phyloP scores from a whole-genome alignment of 345 rosid genomes.

The Pelargonium nanum region DNA sequence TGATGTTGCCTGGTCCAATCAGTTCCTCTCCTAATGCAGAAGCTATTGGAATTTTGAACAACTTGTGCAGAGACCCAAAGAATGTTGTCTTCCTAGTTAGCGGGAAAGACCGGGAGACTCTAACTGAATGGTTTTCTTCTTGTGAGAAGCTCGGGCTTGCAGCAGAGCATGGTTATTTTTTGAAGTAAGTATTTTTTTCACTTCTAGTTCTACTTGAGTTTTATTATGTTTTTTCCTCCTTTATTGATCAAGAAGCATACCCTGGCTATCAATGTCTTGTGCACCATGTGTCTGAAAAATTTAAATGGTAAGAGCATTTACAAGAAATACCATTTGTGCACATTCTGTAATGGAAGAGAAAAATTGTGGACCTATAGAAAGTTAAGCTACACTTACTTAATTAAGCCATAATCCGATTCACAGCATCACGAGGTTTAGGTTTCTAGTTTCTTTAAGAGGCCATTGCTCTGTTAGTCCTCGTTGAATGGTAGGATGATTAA shows the following conservation, averaged over 20 bases:
- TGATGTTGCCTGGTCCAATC: conserved; percentile 52
- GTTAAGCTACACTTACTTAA: background rate
- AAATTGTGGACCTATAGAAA: background rate
- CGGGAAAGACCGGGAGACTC: conserved; percentile 58
- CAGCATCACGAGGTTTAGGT: too few species aligned
- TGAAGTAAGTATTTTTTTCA: conserved; percentile 36
- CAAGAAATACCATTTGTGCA: too few species aligned
- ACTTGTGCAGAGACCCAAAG: conserved; percentile 58
- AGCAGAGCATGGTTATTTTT: conserved; percentile 80
- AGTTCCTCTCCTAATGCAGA: conserved; percentile 40
- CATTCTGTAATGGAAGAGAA: too few species aligned
- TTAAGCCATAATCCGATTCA: too few species aligned
- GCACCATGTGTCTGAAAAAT: too few species aligned
- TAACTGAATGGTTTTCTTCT: conserved; percentile 65
- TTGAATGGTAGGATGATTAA: too few species aligned
- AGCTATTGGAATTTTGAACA: conserved; percentile 53
- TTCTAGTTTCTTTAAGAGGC: too few species aligned
- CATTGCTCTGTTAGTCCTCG: too few species aligned
- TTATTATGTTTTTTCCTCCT: background rate
- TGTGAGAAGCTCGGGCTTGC: conserved; percentile 73
- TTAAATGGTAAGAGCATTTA: too few species aligned
- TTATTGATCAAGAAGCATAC: too few species aligned
- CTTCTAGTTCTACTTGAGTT: background rate
- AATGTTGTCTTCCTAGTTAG: conserved; percentile 83
- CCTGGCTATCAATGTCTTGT: too few species aligned